Evolutionary conservation across 805 yeast species (phyloP).

Genomic region (Kuraishia ogatae): DNA sequence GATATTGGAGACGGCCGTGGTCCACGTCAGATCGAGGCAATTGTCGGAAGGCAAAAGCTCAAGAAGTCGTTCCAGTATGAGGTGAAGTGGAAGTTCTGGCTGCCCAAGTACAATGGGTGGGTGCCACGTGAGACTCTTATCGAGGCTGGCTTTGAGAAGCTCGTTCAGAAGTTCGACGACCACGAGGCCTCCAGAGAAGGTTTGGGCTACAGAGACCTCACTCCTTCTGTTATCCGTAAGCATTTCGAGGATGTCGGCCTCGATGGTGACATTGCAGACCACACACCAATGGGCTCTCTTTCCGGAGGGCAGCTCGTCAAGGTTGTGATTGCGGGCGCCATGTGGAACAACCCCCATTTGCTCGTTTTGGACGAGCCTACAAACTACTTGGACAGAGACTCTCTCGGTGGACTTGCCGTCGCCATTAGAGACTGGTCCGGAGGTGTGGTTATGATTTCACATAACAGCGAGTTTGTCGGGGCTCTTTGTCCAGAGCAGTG

Average conservation of each 20-base stretch:
- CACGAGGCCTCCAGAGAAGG: slow-evolving; percentile 99
- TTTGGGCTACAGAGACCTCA: slow-evolving; percentile 91
- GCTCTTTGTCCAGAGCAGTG: slow-evolving; percentile 98
- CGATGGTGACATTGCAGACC: slow-evolving; percentile 97
- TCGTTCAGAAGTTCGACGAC: slow-evolving; percentile 95
- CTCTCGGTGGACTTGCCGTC: slow-evolving; percentile 93
- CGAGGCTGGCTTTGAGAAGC: slow-evolving; percentile 80
- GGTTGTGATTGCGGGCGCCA: slow-evolving; percentile 93
- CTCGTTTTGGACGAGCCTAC: slow-evolving; percentile 96
- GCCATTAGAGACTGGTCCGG: slow-evolving; percentile 98
- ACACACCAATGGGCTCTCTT: slow-evolving; percentile 90
- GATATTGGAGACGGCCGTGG: slow-evolving; percentile 85
- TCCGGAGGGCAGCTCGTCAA: slow-evolving; percentile 99
- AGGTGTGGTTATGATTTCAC: slow-evolving; percentile 98
- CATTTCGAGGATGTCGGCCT: slow-evolving; percentile 96
- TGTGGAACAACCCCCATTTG: slow-evolving; percentile 95
- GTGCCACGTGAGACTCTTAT: slow-evolving; percentile 75
- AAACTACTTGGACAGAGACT: slow-evolving; percentile 97
- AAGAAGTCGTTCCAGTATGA: slow-evolving; percentile 97
- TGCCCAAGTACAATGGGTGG: slow-evolving; percentile 92
- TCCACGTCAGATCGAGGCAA: slow-evolving; percentile 81
- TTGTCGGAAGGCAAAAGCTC: slow-evolving; percentile 94
- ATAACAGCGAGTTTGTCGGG: slow-evolving; percentile 93
- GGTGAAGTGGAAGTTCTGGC: slow-evolving; percentile 86
- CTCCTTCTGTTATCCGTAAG: slow-evolving; percentile 87